Evolutionary conservation across 2,329 filamentous ascomycete species (phyloP), one percentile per base, ranked within the genome.

Genomic region (Aspergillus fijiensis): DNA sequence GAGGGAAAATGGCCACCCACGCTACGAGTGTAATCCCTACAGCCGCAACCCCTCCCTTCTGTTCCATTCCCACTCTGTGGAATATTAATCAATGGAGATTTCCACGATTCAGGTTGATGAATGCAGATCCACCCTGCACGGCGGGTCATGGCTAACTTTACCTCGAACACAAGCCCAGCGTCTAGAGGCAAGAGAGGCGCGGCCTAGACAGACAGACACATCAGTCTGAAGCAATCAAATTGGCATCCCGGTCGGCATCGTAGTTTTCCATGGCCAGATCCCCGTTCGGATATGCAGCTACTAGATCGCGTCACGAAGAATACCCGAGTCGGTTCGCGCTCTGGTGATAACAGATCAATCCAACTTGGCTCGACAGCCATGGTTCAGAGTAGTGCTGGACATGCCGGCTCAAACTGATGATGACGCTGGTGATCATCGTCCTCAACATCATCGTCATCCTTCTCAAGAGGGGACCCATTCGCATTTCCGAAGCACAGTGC

Each of bases 41-140:
- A 61, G 51, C 39, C 53, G 31, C 39, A 55, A 50, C 48, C 42
- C 49, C 50, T 47, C 39, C 33, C 53, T 35, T 42, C 23, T 25
- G 51, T 42, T 47, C 53, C 35, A 21, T 33, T 49, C 29, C 31
- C 23, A 57, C 45, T 25, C 23, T 49, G 42, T 49, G 53, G 11
- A 23, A 55, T 49, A 55, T 55, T 55, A 55, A 55, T 55, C 53
- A 55, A 31, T 45, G 53, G 12, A 5, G n/a, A 35, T 31, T 29
- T 49, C 53, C 53, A 49, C 42, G 53, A 55, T 49, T 55, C 53
- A 48, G 29, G 25, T 55, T 49, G 57, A 48, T 59, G 31, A 27
- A 55, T 27, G 51, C 39, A 31, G 55, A 49, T 57, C 60, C 60
- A 60, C 60, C 45, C 52, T 23, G 50, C 53, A 57, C 48, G 59